Conservation (phyloP, 208 protist genomes). For the Baffinella frigidus region DNA sequence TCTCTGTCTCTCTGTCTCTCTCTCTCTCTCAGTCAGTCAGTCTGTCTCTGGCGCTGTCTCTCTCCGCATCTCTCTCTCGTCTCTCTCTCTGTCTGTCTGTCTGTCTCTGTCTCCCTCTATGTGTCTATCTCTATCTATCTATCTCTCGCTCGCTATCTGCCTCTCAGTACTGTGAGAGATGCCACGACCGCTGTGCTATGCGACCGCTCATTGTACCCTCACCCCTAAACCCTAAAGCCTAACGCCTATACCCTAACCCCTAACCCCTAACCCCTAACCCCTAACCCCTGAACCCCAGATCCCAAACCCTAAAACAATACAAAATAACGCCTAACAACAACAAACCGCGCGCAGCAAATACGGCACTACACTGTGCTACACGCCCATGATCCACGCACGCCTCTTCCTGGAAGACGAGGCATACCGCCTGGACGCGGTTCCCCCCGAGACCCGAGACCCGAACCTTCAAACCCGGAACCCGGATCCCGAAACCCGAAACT, state of each 20-base stretch:
- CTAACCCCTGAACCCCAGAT: no score
- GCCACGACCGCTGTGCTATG: not conserved
- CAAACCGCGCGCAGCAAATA: conserved; percentile 27
- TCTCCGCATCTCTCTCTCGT: not conserved
- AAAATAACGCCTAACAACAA: no score
- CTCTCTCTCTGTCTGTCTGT: not conserved
- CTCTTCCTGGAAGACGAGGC: not conserved
- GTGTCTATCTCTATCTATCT: not conserved
- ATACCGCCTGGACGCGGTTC: no score
- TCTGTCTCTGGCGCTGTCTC: not conserved
- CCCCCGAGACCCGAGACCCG: no score
- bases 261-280: no score
- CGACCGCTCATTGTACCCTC: no score
- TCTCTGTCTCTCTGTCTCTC: not conserved
- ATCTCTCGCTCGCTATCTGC: not conserved
- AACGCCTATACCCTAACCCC: no score
- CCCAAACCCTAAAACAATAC: no score
- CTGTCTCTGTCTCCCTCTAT: not conserved
- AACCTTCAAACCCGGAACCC: no score
- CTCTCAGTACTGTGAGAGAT: not conserved
- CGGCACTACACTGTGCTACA: conserved; percentile 49
- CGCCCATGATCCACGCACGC: conserved; percentile 35
- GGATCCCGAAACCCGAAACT: no score
- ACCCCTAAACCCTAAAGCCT: no score
- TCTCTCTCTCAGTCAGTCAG: not conserved